Base-by-base conservation (phyloP, 1,284 basidiomycete species). In the Exobasidium rhododendri region DNA sequence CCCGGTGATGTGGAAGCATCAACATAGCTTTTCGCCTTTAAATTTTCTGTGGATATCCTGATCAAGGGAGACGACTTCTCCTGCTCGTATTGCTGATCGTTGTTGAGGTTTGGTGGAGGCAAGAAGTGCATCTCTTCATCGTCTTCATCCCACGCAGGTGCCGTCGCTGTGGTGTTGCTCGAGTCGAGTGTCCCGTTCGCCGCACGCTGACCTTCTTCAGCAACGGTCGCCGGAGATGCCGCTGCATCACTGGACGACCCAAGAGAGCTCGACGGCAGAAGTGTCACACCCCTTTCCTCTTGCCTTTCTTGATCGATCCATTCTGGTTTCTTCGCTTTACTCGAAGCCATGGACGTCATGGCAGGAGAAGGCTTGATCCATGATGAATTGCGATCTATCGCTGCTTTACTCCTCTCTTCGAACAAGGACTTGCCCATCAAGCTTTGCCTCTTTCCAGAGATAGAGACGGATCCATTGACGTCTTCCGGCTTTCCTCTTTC, bases 61-160 rank as follows among this genome's bases (percentile, higher is more conserved):
- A n/a, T n/a, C n/a, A n/a, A n/a, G 17, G 32, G 1, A 47, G 40
- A 22, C n/a, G 10, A 55, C 13, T 14, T 50, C 47, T 13, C 14
- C 47, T 50, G n/a, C n/a, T n/a, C n/a, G 14, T 26, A 50, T 26
- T 24, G 47, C 47, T 50, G 4, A 26, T 50, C 26, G 24, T 54
- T 58, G 24, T 56, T 20, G 2, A 69, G 24, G 28, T 50, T 40
- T 24, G 69, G 69, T 40, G 54, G 60, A 1, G 68, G 61, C 29
- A 71, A n/a, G 3, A 58, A 62, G 3, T 31, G 58, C 63, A 69
- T 67, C 63, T 73, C 67, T 17, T 66, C 69, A 17, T 63, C 65
- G n/a, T 71, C 71, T 4, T 73, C 70, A 58, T 73, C 71, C 71
- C 71, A 73, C 4, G 68, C 69, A 1, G 71, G 71, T 22, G 69